Evolutionary conservation across 352 stramenopile genomes (phyloP).

Genomic region (Globisporangium iwayamae): DNA sequence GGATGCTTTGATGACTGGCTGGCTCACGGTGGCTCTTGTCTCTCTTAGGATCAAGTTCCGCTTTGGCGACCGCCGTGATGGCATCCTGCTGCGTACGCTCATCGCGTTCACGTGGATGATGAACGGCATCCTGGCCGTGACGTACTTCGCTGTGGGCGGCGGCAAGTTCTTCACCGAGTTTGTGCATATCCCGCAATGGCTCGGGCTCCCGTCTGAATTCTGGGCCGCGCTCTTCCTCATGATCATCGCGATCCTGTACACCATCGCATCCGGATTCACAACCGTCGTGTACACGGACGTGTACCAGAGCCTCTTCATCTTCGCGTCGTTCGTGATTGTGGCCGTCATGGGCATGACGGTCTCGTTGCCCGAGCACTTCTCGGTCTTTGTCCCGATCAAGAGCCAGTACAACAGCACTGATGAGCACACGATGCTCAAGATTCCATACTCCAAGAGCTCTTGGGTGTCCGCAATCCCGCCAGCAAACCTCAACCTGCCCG

Average conservation of each 20-base stretch:
- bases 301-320: constrained; percentile 83
- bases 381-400: constrained; percentile 54
- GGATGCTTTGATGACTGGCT: background rate
- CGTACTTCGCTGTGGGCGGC: constrained; percentile 76
- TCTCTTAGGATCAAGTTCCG: constrained; percentile 71
- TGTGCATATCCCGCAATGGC: constrained; percentile 52
- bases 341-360: constrained; percentile 52
- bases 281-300: constrained; percentile 82
- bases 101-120: constrained; percentile 70
- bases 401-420: constrained; percentile 16
- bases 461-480: constrained; percentile 50
- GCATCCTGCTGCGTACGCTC: constrained; percentile 54
- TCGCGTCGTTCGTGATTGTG: constrained; percentile 68
- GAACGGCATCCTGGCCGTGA: constrained; percentile 57
- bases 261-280: constrained; percentile 62
- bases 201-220: constrained; percentile 58
- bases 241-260: constrained; percentile 66
- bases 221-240: constrained; percentile 69
- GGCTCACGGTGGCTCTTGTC: background rate
- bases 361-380: constrained; percentile 48
- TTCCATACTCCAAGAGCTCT: constrained; percentile 41
- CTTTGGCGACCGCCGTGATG: constrained; percentile 53
- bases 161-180: constrained; percentile 83
- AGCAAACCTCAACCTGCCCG: constrained; percentile 31
- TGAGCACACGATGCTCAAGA: constrained; percentile 36